A percentile compares a stretch with the other conserved stretches of the same genome.
Conservation (phyloP, 805 yeast genomes). For the Wickerhamiella hasegawae region DNA sequence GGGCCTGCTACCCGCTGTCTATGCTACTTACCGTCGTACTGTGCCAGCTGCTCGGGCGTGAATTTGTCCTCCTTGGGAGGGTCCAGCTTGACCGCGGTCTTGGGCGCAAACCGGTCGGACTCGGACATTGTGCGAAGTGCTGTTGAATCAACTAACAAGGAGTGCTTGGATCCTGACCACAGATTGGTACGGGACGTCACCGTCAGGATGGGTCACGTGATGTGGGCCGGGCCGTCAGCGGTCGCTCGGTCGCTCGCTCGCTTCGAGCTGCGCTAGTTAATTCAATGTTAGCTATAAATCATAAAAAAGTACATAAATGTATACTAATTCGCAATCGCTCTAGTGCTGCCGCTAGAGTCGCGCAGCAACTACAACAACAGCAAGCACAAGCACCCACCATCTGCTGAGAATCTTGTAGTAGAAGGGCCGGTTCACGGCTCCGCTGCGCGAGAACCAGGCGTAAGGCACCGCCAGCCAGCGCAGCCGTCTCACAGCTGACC, state of each 20-base stretch:
- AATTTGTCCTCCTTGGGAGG: slow-evolving; percentile 34
- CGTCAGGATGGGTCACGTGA: too few species aligned
- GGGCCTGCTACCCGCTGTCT: too few species aligned
- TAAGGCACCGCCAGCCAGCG: slow-evolving; percentile 19
- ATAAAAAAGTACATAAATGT: too few species aligned
- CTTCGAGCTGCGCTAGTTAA: too few species aligned
- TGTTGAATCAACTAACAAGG: too few species aligned
- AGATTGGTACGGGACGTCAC: too few species aligned
- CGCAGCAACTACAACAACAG: slow-evolving; percentile 4
- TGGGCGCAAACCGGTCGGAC: slow-evolving; percentile 33
- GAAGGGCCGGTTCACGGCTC: slow-evolving; percentile 16
- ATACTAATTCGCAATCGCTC: too few species aligned
- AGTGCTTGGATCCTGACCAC: too few species aligned
- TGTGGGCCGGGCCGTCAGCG: too few species aligned
- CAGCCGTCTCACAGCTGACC: slow-evolving; percentile 20
- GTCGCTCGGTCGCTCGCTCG: too few species aligned
- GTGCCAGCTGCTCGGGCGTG: slow-evolving; percentile 27
- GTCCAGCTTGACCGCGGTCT: slow-evolving; percentile 33
- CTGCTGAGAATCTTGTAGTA: neutral
- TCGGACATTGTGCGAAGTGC: slow-evolving; percentile 1
- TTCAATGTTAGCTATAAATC: too few species aligned
- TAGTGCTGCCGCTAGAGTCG: neutral
- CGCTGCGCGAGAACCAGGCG: slow-evolving; percentile 26
- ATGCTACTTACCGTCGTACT: slow-evolving; percentile 29
- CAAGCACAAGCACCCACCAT: neutral